Evolutionary conservation across 805 yeast species (phyloP).

Genomic region (Sugiyamaella smithiae): DNA sequence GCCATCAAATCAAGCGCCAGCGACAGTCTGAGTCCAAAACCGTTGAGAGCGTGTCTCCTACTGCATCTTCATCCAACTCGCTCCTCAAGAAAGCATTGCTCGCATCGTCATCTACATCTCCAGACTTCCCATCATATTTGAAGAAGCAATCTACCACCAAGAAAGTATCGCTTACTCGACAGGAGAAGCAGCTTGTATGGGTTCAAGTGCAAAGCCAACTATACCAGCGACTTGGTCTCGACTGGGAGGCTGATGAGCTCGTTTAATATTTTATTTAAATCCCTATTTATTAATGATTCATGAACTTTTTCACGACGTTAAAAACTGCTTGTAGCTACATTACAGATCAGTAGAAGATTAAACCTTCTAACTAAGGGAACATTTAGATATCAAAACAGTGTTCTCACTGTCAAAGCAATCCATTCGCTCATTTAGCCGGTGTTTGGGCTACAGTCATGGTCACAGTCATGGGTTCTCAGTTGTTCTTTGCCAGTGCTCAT

Average conservation of each 20-base stretch:
- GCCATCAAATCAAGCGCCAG: slow-evolving; percentile 31
- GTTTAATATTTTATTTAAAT: slow-evolving; percentile 10
- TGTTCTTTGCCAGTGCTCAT: no score
- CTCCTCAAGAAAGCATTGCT: slow-evolving; percentile 36
- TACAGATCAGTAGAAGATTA: no score
- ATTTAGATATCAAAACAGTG: no score
- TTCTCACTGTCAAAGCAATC: no score
- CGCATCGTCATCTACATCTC: slow-evolving; percentile 29
- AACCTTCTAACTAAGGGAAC: no score
- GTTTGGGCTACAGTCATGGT: no score
- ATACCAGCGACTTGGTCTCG: slow-evolving; percentile 55
- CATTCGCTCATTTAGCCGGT: no score
- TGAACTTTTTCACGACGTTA: no score
- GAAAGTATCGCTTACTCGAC: slow-evolving; percentile 42
- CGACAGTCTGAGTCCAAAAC: slow-evolving; percentile 14
- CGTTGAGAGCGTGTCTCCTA: not conserved
- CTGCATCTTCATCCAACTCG: slow-evolving; percentile 17
- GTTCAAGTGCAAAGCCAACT: slow-evolving; percentile 59
- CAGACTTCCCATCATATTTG: slow-evolving; percentile 23
- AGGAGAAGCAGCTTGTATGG: slow-evolving; percentile 61
- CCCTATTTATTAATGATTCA: not conserved
- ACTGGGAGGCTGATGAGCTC: slow-evolving; percentile 46
- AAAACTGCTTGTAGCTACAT: no score
- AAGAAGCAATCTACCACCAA: slow-evolving; percentile 21
- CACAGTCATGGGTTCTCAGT: no score